These are phyloP conservation scores for Scheffersomyces segobiensis DNA, from an alignment of 1,139 yeast species.

Conservation along the genomic window DNA sequence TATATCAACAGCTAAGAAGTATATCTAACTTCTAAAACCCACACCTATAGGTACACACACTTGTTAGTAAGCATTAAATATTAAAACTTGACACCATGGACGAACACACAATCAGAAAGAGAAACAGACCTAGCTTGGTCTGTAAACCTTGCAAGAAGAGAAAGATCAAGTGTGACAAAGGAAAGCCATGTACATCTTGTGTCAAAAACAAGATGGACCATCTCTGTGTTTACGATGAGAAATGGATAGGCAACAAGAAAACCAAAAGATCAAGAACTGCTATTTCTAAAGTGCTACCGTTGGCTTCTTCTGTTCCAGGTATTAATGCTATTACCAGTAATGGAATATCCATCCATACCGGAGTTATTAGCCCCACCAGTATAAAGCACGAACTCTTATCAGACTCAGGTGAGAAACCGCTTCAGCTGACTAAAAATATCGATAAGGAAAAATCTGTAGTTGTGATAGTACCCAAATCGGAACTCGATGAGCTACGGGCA, in stretches of 20 bases:
- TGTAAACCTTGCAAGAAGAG: slow-evolving; percentile 34
- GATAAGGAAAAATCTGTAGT: neutral
- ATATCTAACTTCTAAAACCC: no score
- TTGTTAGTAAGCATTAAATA: no score
- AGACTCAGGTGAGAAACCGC: neutral
- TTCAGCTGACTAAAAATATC: neutral
- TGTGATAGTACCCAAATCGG: neutral
- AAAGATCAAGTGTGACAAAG: slow-evolving; percentile 38
- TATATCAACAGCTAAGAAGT: neutral
- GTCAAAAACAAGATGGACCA: slow-evolving; percentile 11
- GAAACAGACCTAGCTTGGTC: slow-evolving; percentile 33
- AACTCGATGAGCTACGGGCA: neutral
- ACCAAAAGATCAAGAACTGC: neutral
- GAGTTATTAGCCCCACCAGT: neutral
- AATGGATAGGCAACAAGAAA: neutral
- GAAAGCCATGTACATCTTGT: slow-evolving; percentile 36
- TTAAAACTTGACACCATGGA: neutral
- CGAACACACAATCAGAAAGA: slow-evolving; percentile 12
- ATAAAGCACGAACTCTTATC: neutral
- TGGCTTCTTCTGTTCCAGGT: neutral
- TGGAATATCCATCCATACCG: neutral
- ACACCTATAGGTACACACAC: neutral
- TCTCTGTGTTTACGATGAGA: neutral
- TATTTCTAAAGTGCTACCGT: neutral
- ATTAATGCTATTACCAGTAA: neutral